Evolutionary conservation across 345 rosid genomes (phyloP), one percentile per base, ranked within the genome.

Genomic region (Hibiscus trionum): DNA sequence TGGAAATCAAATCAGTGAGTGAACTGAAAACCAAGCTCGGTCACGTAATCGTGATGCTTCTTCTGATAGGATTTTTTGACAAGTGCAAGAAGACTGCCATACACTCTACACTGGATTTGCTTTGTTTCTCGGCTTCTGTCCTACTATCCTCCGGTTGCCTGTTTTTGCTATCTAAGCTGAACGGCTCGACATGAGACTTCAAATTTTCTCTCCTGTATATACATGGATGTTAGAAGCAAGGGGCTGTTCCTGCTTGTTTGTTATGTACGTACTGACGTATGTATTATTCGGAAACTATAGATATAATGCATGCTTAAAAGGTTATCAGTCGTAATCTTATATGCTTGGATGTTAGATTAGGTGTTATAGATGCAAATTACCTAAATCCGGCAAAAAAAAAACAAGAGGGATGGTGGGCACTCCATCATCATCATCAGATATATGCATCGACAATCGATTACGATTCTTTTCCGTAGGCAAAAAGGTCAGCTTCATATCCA

Each of bases 21-120:
- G 90, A 87, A 78, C 84, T 93, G 84, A 91, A 93, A 76, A 88
- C 98, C 21, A 91, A 91, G 80, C 75, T 93, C 24, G 97, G 98
- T 27, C 98, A 93, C 66, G 98, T 93, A 15, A 93, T 93, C 77
- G 97, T 93, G 80, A 93, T 93, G 98, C 91, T 91, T 46, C 87
- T 93, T 47, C 82, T 93, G 67, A 93, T 93, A 15, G 98, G 98
- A 64, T 84, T 87, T 80, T 86, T 91, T 49, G 97, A 93, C 44
- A 93, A 93, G 83, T 87, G 90, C 78, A 91, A 91, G 84, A 91
- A 82, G 68, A 85, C 89, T 24, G 87, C 73, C 1, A 88, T 93
- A 77, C 76, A 68, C 37, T 73, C 96, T 77, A 86, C 94, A 31
- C 4, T 77, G 5, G 98, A 93, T 81, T 78, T 93, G 88, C 86